A percentile compares a stretch with the other conserved stretches of the same genome.
Evolutionary conservation across 257 asterid genomes (phyloP).

Genomic region (Solanum pimpinellifolium): DNA sequence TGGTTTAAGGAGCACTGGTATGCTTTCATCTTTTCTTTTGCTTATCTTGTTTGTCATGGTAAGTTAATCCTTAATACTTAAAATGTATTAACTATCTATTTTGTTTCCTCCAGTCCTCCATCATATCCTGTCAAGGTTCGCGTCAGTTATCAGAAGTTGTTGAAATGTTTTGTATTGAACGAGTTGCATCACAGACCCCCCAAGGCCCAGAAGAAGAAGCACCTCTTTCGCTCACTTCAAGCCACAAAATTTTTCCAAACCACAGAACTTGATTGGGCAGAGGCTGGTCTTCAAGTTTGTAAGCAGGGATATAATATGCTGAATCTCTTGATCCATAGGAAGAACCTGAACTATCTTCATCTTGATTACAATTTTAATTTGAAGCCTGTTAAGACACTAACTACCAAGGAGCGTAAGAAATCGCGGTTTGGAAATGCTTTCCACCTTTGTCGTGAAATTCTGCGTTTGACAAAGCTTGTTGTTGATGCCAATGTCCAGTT

Average conservation of each 20-base stretch:
- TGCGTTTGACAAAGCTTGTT: constrained; percentile 92
- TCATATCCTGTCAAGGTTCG: constrained; percentile 96
- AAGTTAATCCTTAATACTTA: neutral
- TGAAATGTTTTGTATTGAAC: constrained; percentile 93
- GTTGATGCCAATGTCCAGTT: constrained; percentile 98
- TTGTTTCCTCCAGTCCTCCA: constrained; percentile 60
- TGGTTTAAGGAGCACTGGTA: constrained; percentile 99
- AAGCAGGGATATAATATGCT: constrained; percentile 99
- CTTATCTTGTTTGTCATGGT: neutral
- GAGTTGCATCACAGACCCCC: constrained; percentile 99
- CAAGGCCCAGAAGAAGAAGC: constrained; percentile 97
- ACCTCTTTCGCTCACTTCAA: constrained; percentile 82
- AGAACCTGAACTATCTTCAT: constrained; percentile 86
- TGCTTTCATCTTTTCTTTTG: constrained; percentile 3
- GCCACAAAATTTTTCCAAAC: constrained; percentile 97
- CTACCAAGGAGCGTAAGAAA: constrained; percentile 94
- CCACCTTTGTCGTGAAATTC: constrained; percentile 97
- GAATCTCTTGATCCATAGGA: constrained; percentile 88
- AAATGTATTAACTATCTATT: neutral
- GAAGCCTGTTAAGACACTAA: constrained; percentile 97
- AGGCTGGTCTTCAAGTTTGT: constrained; percentile 97
- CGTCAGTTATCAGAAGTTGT: constrained; percentile 88
- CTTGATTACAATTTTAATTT: constrained; percentile 91
- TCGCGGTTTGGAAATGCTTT: constrained; percentile 98
- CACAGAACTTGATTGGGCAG: constrained; percentile 99